Evolutionary conservation across 2,329 filamentous ascomycete species (phyloP), one percentile per base, ranked within the genome.

Genomic region (Talaromyces sp.): DNA sequence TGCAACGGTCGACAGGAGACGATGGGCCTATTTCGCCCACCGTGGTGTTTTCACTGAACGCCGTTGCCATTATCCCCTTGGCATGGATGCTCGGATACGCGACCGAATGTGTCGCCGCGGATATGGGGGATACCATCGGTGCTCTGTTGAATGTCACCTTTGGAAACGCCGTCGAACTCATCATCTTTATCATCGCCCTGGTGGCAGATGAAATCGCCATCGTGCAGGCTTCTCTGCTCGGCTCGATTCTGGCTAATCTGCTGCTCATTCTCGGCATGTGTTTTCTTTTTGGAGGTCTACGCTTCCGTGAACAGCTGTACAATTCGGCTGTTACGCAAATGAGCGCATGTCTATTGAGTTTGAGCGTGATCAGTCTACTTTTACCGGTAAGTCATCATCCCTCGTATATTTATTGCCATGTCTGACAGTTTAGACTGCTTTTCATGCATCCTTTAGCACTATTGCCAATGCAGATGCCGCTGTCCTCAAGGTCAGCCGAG

Each of bases 281-380:
- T 67, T 96, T 96, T 77, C 84, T 95, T 63, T 81, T 94, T 33
- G 92, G 92, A 72, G 92, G 92, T 66, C 80, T 96, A 64, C 87
- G 91, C 66, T 96, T 87, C 75, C 88, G 90, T 74, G 92, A 96
- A 80, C 92, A 90, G 87, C 87, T 96, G 67, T 96, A 96, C 80
- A 96, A 96, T 79, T 93, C 88, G 78, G 95, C 91, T 33, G 90
- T 96, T 65, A 96, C 92, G 0, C 91, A 96, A 76, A 96, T 96
- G 91, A 96, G 92, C 74, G 92, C 92, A 63, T 95, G 91, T 78
- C 83, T 96, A 70, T 84, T 96, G 70, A 93, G 90, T 81, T 78
- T 96, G 76, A 93, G 90, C 73, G 92, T 95, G 67, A 93, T 92
- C 78, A 96, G 92, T 81, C 82, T 96, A 37, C 84, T 96, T 48